Evolutionary conservation across 345 rosid genomes (phyloP), one percentile per base, ranked within the genome.

Genomic region (Sonneratia alba): DNA sequence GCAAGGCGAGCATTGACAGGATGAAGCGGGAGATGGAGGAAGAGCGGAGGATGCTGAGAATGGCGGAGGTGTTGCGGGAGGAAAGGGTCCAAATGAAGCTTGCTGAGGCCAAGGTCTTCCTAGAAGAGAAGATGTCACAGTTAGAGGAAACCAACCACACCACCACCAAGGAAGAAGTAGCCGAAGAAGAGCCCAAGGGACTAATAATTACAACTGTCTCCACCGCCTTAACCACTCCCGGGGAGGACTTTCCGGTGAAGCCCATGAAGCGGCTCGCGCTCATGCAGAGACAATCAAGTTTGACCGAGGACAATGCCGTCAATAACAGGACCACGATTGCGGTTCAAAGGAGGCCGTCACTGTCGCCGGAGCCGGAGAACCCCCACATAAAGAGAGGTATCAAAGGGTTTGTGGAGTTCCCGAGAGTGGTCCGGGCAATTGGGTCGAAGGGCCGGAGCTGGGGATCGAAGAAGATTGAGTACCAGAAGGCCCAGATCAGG

Each of bases 41-140:
- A 79, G 97, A 94, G 77, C 82, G 93, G 70, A 83, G 79, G 88
- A 94, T 89, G 97, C 75, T 86, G 70, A 76, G 87, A 22, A 61
- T 94, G 80, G 89, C 96, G 1, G 93, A 91, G 72, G 88, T 84
- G 15, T 78, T 91, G 57, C 83, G 97, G 63, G 98, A 94, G 78
- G 96, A 89, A 73, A 82, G 97, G 76, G 97, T 94, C 73, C 97
- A 87, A 70, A 91, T 94, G 96, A 94, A 91, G 83, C 81, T 94
- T 42, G 75, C 85, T 1, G 98, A 89, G 22, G 97, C 98, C 7
- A 88, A 83, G 87, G 77, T 87, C 75, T 64, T 86, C 56, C 87
- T 87, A 21, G 90, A 89, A 48, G 93, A 88, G 77, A 94, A 84
- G 85, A 19, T 94, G 74, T 74, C 73, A n/a, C 85, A 84, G 72